phyloP scores from a whole-genome alignment of 148 eudicot species.

The Fagopyrum esculentum region DNA sequence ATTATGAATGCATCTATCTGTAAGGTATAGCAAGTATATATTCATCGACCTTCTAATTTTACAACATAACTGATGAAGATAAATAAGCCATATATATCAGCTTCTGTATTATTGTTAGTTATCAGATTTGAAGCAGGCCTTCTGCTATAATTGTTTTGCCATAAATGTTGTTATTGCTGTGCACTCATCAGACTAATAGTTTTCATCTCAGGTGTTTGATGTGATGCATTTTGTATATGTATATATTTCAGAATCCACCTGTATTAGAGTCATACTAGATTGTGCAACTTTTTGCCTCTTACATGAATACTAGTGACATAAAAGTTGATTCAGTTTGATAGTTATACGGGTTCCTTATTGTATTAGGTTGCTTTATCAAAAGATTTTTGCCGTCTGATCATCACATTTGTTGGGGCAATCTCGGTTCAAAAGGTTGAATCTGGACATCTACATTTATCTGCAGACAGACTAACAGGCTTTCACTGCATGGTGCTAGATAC shows the following conservation, averaged over 20 bases:
- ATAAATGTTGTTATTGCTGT: neutral
- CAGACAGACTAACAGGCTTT: constrained; percentile 34
- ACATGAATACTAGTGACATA: neutral
- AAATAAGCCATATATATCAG: neutral
- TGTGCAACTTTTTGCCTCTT: neutral
- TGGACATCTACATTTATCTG: constrained; percentile 24
- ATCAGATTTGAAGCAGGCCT: neutral
- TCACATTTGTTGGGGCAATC: constrained; percentile 64
- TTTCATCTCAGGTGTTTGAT: neutral
- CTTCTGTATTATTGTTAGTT: neutral
- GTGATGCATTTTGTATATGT: neutral
- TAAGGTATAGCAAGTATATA: constrained; percentile 40
- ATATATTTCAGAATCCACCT: neutral
- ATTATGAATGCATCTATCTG: constrained; percentile 61
- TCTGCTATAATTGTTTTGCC: neutral
- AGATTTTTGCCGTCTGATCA: constrained; percentile 73
- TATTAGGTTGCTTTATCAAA: constrained; percentile 78
- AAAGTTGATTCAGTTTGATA: neutral
- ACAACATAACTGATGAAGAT: neutral
- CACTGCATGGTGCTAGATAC: constrained; percentile 82
- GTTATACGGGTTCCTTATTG: constrained; percentile 1
- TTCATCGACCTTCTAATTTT: constrained; percentile 1
- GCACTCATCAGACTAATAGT: neutral
- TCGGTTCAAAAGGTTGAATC: constrained; percentile 25
- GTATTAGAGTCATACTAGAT: neutral